Percentiles rank a stretch among this genome's conserved stretches.
Evolutionary conservation across 2,329 filamentous ascomycete species (phyloP).

Genomic region (Ascochyta viciae-villosae): DNA sequence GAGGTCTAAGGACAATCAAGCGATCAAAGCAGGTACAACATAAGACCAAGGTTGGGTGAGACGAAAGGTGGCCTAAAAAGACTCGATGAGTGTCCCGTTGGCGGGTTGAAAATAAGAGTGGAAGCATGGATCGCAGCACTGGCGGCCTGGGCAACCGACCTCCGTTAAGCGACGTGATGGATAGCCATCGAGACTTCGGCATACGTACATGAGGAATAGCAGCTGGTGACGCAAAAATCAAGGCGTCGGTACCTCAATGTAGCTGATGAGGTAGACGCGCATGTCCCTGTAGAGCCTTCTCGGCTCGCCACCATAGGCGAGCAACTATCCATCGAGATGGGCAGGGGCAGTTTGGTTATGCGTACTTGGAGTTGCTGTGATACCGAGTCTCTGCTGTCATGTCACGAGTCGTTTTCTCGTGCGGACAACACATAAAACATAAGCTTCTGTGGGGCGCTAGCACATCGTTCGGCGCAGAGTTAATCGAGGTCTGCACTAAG

Average conservation of each 20-base stretch:
- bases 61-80: not conserved
- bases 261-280: slow-evolving; percentile 18
- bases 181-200: slow-evolving; percentile 11
- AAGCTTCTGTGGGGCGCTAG: no score
- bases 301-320: not conserved
- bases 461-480: no score
- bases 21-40: no score
- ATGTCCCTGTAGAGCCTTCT: slow-evolving; percentile 12
- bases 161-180: slow-evolving; percentile 7
- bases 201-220: slow-evolving; percentile 3
- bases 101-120: slow-evolving; percentile 9
- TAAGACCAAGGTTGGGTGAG: not conserved
- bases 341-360: no score
- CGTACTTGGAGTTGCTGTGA: no score
- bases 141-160: slow-evolving; percentile 15
- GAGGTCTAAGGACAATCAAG: no score
- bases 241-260: slow-evolving; percentile 17
- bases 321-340: no score
- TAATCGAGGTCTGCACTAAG: no score
- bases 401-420: no score
- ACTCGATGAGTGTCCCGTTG: not conserved
- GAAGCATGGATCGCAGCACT: slow-evolving; percentile 21
- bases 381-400: no score
- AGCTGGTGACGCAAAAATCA: slow-evolving; percentile 12
- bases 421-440: no score